phyloP scores from a whole-genome alignment of 2,329 filamentous ascomycete genomes.

The Aspergillus udagawae region DNA sequence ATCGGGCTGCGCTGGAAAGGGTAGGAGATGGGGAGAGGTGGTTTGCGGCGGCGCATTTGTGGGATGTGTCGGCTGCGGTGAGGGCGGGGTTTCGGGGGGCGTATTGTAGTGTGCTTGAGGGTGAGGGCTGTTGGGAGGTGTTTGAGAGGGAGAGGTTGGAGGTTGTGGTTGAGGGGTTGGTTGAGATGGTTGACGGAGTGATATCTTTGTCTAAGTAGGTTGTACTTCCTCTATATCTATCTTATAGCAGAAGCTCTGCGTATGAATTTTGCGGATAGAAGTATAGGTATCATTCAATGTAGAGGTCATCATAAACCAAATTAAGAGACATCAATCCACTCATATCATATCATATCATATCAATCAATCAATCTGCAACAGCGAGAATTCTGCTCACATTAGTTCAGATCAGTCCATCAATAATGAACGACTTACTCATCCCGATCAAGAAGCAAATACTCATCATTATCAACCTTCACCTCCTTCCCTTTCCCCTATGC shows the following conservation, averaged over 20 bases:
- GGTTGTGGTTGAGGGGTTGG: slow-evolving; percentile 45
- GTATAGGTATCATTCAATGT: too few relatives aligned
- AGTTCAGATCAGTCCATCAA: background rate
- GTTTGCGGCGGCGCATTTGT: slow-evolving; percentile 59
- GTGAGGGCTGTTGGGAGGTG: slow-evolving; percentile 48
- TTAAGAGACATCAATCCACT: too few relatives aligned
- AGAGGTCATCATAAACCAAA: too few relatives aligned
- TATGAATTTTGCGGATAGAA: too few relatives aligned
- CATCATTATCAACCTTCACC: background rate
- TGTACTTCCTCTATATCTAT: too few relatives aligned
- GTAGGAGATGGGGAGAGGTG: slow-evolving; percentile 44
- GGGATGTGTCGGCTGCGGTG: slow-evolving; percentile 54
- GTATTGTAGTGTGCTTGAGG: slow-evolving; percentile 52
- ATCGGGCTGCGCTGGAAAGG: slow-evolving; percentile 41
- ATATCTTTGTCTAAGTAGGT: too few relatives aligned
- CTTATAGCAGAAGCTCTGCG: too few relatives aligned
- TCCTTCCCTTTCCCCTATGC: background rate
- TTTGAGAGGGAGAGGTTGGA: slow-evolving; percentile 49
- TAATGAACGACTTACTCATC: background rate
- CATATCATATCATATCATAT: too few relatives aligned
- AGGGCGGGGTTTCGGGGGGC: slow-evolving; percentile 51
- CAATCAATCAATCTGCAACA: background rate
- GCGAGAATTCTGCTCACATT: background rate
- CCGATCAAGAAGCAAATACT: background rate
- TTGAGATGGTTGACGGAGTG: slow-evolving; percentile 47